A percentile compares a stretch with the other conserved stretches of the same genome.
phyloP scores from a whole-genome alignment of 106 monocot species.

The Acorus gramineus region DNA sequence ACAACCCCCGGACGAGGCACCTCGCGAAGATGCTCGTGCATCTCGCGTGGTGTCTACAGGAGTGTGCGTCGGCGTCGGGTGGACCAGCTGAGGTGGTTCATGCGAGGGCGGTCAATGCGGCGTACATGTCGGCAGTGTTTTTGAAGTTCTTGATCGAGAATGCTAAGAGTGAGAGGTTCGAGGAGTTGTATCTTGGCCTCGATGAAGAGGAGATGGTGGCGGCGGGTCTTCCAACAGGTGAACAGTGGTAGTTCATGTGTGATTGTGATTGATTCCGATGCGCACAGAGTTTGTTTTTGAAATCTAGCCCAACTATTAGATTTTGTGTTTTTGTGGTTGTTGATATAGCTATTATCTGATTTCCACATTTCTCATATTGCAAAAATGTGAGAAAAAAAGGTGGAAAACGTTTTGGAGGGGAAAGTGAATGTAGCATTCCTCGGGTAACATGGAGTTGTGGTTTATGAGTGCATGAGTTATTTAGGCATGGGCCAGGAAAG shows the following conservation, averaged over 20 bases:
- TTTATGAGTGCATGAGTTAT: no score
- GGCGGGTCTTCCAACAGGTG: constrained; percentile 54
- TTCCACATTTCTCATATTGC: no score
- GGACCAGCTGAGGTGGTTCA: constrained; percentile 27
- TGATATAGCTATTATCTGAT: no score
- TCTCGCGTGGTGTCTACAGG: constrained; percentile 82
- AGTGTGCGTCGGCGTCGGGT: constrained; percentile 28
- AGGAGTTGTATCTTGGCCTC: constrained; percentile 61
- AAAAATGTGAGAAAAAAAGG: no score
- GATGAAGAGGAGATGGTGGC: constrained; percentile 43
- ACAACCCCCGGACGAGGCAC: constrained; percentile 80
- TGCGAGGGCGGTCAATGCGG: constrained; percentile 70
- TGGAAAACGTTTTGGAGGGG: no score
- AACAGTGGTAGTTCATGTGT: not conserved
- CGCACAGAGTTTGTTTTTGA: no score
- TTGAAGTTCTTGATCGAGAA: constrained; percentile 88
- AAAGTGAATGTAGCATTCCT: no score
- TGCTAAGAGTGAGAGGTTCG: constrained; percentile 53
- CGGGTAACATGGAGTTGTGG: no score
- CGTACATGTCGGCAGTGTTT: constrained; percentile 87
- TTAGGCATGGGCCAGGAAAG: no score
- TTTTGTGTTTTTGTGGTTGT: no score
- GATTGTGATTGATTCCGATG: no score
- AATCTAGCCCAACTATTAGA: no score
- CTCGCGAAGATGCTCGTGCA: constrained; percentile 89